Conservation (phyloP, 306 rosid genomes). For the Gastrolobium villosum region DNA sequence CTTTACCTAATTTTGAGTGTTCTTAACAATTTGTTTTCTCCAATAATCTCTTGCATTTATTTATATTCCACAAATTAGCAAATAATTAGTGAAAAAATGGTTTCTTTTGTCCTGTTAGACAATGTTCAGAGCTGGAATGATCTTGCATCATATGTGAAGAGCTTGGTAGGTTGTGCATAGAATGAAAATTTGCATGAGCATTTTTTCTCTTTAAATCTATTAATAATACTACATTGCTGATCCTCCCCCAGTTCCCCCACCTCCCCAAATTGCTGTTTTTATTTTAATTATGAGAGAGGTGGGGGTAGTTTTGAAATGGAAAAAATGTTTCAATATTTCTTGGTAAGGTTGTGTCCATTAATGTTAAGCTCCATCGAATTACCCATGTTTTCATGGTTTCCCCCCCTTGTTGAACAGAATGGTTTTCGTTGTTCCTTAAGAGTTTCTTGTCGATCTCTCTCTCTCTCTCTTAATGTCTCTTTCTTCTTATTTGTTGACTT, state of each 20-base stretch:
- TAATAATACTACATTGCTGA: neutral
- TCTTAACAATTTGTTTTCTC: slow-evolving; percentile 4
- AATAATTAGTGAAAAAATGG: neutral
- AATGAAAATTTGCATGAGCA: too few relatives aligned
- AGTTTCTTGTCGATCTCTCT: neutral
- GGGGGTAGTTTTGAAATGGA: slow-evolving; percentile 22
- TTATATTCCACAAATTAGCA: neutral
- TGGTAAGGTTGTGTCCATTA: slow-evolving; percentile 14
- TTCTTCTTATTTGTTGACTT: slow-evolving; percentile 8
- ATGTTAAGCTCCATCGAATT: slow-evolving; percentile 10
- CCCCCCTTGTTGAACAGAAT: neutral
- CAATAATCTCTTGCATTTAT: neutral
- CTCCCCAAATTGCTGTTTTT: neutral
- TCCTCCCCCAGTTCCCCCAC: neutral
- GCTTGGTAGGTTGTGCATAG: too few relatives aligned
- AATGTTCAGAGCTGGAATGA: too few relatives aligned
- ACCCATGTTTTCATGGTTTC: neutral
- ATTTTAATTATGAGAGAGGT: neutral
- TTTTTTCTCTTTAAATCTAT: too few relatives aligned
- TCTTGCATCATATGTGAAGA: too few relatives aligned
- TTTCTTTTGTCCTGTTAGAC: too few relatives aligned
- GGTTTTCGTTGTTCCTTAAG: slow-evolving; percentile 24
- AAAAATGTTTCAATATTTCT: slow-evolving; percentile 8
- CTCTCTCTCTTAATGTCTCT: neutral
- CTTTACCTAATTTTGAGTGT: neutral